Base-by-base conservation (phyloP, 2,329 filamentous ascomycete genomes). In the Fusarium algeriense region DNA sequence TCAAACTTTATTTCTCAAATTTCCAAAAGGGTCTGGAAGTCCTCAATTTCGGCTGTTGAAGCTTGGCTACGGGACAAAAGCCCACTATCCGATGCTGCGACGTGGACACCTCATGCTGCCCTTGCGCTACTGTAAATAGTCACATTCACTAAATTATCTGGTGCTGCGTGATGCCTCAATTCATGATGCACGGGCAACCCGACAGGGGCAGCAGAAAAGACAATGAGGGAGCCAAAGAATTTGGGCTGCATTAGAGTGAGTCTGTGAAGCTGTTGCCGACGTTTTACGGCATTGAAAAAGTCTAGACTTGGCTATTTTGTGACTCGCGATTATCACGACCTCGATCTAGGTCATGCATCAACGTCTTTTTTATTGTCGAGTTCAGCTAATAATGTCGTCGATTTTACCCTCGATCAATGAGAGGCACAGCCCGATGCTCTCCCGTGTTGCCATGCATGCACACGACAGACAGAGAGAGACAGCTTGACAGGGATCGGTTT, bases 41-140 rank as follows among this genome's bases (percentile, higher is more conserved):
- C 46, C 34, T 49, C 74, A 72, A 75, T 75, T 63, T 75, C 73
- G 73, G 73, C 70, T 76, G 60, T 66, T 57, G 50, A 67, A 70
- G 69, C 71, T 73, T 74, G 44, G 69, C 69, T 60, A 52, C 48
- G 61, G 58, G 65, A 61, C 38, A 30, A 44, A 40, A 45, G 23
- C 49, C 49, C 30, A 60, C 46, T 37, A 30, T 52, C 41, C 53
- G 23, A 41, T 49, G 41, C 43, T 37, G 23, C 23, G 23, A 62
- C 56, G 56, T 62, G 56, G 60, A 62, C 56, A 43, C 30, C 20
- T 48, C 32, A 52, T 55, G 34, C 32, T 28, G 54, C 13, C 48
- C 34, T 20, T 62, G 44, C 64, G 57, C 64, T 67, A 67, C 64
- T 68, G 64, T 41, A 66, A 66, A 72, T 71, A 72, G 69, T 72